Evolutionary conservation across 116 monocot species (phyloP).

Genomic region (Dioscorea cayenensis): DNA sequence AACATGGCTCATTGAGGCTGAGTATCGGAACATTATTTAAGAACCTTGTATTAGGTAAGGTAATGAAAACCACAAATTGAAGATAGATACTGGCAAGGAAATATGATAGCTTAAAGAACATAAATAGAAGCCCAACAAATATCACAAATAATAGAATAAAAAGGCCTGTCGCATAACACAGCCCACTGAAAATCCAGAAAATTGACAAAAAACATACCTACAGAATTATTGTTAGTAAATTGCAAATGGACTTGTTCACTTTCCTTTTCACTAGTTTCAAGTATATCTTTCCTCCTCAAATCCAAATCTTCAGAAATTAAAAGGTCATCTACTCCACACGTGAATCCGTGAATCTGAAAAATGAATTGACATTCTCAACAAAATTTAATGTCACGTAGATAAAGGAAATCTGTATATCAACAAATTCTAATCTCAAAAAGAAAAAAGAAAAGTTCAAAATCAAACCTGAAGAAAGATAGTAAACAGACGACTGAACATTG

Average conservation of each 20-base stretch:
- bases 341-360: slow-evolving; percentile 95
- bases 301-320: slow-evolving; percentile 44
- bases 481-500: slow-evolving; percentile 85
- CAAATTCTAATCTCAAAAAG: neutral
- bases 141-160: too few species aligned
- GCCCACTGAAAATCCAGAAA: neutral
- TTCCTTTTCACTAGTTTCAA: slow-evolving; percentile 51
- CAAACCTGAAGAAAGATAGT: slow-evolving; percentile 84
- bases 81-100: too few species aligned
- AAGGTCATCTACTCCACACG: slow-evolving; percentile 95
- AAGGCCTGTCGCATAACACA: neutral
- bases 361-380: neutral
- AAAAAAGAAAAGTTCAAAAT: neutral
- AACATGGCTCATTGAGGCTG: too few species aligned
- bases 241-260: slow-evolving; percentile 62
- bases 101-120: too few species aligned
- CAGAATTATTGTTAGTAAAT: slow-evolving; percentile 11
- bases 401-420: neutral
- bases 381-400: neutral
- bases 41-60: too few species aligned
- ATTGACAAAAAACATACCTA: slow-evolving; percentile 27
- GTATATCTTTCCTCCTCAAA: slow-evolving; percentile 35
- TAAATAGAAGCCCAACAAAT: too few species aligned
- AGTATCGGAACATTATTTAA: too few species aligned
- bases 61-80: too few species aligned